Conservation (phyloP, 345 rosid genomes). For the Sonneratia caseolaris region DNA sequence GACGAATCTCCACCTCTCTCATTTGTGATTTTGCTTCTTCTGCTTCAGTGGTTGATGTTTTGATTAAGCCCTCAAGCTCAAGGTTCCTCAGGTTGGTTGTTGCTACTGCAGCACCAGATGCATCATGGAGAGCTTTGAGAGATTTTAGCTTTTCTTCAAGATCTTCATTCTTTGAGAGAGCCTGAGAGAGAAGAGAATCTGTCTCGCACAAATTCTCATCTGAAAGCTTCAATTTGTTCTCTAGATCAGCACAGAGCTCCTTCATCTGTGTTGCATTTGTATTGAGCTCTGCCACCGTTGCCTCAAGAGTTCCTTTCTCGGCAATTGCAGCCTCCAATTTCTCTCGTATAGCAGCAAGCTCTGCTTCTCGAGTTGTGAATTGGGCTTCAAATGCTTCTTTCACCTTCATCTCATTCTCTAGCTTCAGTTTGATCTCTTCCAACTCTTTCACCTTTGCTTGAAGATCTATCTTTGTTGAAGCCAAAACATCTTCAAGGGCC, state of each 20-base stretch:
- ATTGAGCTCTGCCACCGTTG: constrained; percentile 39
- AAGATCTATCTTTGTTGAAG: constrained; percentile 44
- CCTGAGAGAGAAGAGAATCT: constrained; percentile 64
- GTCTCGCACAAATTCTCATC: constrained; percentile 52
- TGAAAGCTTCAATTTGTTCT: constrained; percentile 54
- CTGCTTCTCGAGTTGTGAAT: constrained; percentile 28
- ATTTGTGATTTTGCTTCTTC: constrained; percentile 54
- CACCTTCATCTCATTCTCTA: constrained; percentile 40
- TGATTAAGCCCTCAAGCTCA: constrained; percentile 57
- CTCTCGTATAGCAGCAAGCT: constrained; percentile 22
- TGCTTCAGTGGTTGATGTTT: constrained; percentile 49
- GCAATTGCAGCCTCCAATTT: constrained; percentile 22
- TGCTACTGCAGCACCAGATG: constrained; percentile 52
- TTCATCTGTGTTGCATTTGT: constrained; percentile 28
- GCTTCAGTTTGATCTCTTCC: constrained; percentile 35
- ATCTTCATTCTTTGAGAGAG: constrained; percentile 56
- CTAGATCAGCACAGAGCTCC: constrained; percentile 42
- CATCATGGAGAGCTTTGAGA: constrained; percentile 48
- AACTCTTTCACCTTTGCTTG: constrained; percentile 45
- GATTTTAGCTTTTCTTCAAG: constrained; percentile 70
- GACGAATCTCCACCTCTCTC: constrained; percentile 53
- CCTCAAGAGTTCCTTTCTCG: constrained; percentile 61
- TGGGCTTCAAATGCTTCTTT: constrained; percentile 37
- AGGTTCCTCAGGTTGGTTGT: constrained; percentile 58
- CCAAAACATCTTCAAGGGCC: constrained; percentile 39